These are phyloP conservation scores for Lecanicillium sp. DNA, from an alignment of 2,329 filamentous ascomycete species.

Conservation along the genomic window DNA sequence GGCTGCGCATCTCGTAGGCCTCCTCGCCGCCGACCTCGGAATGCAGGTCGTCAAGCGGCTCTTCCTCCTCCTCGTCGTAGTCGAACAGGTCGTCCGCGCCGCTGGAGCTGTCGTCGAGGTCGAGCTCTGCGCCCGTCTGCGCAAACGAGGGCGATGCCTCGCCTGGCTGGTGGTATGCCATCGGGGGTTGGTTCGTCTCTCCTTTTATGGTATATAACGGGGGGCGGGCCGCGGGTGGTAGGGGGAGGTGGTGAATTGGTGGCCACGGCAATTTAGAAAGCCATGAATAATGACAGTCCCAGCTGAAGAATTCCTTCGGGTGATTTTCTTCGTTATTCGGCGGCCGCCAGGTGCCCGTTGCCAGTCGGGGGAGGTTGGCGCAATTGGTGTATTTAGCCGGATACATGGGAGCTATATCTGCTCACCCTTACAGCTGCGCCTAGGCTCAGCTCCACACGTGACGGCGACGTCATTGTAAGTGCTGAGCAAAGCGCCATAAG, in stretches of 20 bases:
- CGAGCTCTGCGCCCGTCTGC: slow-evolving; percentile 29
- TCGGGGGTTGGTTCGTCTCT: too few relatives aligned
- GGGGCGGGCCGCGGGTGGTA: too few relatives aligned
- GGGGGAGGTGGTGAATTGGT: too few relatives aligned
- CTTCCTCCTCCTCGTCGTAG: slow-evolving; percentile 14
- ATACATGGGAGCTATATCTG: not conserved
- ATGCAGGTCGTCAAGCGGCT: slow-evolving; percentile 16
- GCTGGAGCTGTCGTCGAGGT: slow-evolving; percentile 23
- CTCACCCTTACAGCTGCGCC: not conserved
- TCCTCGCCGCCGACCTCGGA: slow-evolving; percentile 22
- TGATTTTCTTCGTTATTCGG: too few relatives aligned
- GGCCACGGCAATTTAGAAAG: too few relatives aligned
- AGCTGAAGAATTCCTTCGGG: too few relatives aligned
- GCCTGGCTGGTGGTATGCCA: slow-evolving; percentile 16
- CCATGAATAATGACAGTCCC: too few relatives aligned
- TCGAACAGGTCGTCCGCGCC: slow-evolving; percentile 18
- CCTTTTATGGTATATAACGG: too few relatives aligned
- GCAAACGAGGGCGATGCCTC: slow-evolving; percentile 28
- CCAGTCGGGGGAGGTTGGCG: not conserved
- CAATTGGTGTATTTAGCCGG: not conserved
- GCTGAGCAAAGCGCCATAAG: not conserved
- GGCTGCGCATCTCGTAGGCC: slow-evolving; percentile 23
- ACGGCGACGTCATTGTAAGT: not conserved
- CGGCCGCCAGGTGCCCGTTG: too few relatives aligned
- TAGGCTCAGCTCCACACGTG: not conserved